phyloP scores from a whole-genome alignment of 2,329 filamentous ascomycete genomes.

The Colletotrichum liriopes region DNA sequence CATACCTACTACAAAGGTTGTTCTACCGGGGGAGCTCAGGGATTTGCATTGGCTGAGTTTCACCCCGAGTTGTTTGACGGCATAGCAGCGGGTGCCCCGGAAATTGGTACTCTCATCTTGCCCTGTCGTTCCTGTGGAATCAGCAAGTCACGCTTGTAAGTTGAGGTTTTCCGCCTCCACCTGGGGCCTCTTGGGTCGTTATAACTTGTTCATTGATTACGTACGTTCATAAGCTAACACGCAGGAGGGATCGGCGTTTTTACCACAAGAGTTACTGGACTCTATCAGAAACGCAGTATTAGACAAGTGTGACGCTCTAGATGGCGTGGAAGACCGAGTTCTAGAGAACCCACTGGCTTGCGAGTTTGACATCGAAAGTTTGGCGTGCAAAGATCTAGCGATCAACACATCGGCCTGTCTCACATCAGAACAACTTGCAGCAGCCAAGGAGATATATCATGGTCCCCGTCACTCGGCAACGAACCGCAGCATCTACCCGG shows the following conservation, averaged over 20 bases:
- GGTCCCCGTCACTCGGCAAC: conserved; percentile 2
- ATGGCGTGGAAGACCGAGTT: conserved; percentile 23
- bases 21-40: conserved; percentile 31
- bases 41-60: conserved; percentile 17
- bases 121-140: conserved; percentile 28
- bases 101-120: conserved; percentile 36
- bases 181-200: not conserved
- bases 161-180: not conserved
- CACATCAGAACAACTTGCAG: not conserved
- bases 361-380: conserved; percentile 12
- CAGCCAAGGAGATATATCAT: conserved; percentile 1
- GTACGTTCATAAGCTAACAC: not conserved
- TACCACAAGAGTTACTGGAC: conserved; percentile 18
- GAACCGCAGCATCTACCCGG: conserved; percentile 20
- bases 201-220: not conserved
- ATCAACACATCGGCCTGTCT: conserved; percentile 5
- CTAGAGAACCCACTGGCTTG: conserved; percentile 33
- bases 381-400: not conserved
- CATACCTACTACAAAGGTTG: conserved; percentile 29
- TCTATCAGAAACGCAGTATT: conserved; percentile 11
- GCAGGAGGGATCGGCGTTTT: not conserved
- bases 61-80: conserved; percentile 28
- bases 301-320: conserved; percentile 15
- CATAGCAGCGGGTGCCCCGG: conserved; percentile 14
- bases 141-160: conserved; percentile 24